These are phyloP conservation scores for Botryobasidium botryosum DNA, from an alignment of 768 basidiomycete species.

Conservation along the genomic window DNA sequence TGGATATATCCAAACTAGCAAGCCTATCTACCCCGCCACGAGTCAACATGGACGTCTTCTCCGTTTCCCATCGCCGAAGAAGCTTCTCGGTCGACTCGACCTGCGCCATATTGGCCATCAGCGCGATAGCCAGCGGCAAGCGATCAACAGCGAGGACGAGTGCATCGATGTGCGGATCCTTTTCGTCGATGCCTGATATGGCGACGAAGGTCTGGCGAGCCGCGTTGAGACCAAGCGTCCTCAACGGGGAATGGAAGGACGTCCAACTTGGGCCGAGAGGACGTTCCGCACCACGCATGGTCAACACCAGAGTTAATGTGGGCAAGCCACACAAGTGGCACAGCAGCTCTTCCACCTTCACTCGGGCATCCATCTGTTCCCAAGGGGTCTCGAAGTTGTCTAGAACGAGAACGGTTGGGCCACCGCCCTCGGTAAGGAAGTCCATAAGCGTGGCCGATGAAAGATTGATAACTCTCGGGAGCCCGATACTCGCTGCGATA, in stretches of 20 bases:
- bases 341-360: constrained; percentile 14
- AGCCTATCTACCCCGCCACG: no score
- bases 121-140: constrained; percentile 14
- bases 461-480: no score
- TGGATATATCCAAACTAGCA: no score
- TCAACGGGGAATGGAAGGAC: constrained; percentile 13
- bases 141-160: constrained; percentile 13
- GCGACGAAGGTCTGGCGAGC: constrained; percentile 14
- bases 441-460: no score
- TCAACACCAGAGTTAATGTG: constrained; percentile 13
- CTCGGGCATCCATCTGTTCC: constrained; percentile 12
- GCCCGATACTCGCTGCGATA: constrained; percentile 58
- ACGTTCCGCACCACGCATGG: constrained; percentile 16
- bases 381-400: constrained; percentile 17
- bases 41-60: constrained; percentile 13
- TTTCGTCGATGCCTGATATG: constrained; percentile 13
- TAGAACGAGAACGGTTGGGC: constrained; percentile 12
- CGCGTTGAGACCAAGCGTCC: constrained; percentile 11
- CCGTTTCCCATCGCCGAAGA: constrained; percentile 12
- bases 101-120: constrained; percentile 15
- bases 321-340: constrained; percentile 9
- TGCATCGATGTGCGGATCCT: constrained; percentile 12
- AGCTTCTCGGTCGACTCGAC: constrained; percentile 12
- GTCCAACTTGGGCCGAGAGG: constrained; percentile 15
- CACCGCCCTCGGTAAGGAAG: no score